Evolutionary conservation across 1,284 basidiomycete species (phyloP).

Genomic region (Ganoderma meredithae): DNA sequence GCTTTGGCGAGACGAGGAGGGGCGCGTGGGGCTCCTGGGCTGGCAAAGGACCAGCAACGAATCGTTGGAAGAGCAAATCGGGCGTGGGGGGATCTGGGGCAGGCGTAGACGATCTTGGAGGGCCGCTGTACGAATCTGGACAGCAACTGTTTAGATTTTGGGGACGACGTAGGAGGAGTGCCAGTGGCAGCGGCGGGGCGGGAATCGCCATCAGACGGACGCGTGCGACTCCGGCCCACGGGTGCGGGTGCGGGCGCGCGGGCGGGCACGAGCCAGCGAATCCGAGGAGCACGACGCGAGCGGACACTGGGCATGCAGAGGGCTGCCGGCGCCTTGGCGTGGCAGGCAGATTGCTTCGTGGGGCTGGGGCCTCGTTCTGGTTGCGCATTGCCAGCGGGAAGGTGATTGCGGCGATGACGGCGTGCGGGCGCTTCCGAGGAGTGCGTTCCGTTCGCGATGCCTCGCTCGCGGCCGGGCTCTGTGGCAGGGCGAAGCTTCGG

Average conservation of each 20-base stretch:
- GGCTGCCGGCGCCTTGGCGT: background rate
- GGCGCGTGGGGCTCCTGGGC: background rate
- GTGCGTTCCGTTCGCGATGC: conserved; percentile 11
- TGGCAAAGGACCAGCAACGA: background rate
- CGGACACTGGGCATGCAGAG: background rate
- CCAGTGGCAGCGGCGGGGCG: conserved; percentile 6
- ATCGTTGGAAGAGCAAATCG: background rate
- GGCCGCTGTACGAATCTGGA: background rate
- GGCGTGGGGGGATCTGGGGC: background rate
- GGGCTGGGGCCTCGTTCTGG: conserved; percentile 1
- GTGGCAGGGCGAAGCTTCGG: conserved; percentile 3
- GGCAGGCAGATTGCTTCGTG: conserved; percentile 3
- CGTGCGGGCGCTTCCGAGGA: background rate
- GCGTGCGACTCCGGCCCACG: background rate
- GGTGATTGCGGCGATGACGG: conserved; percentile 6
- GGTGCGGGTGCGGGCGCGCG: background rate
- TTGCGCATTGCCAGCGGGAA: conserved; percentile 1
- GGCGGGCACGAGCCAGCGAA: background rate
- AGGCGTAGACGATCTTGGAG: background rate
- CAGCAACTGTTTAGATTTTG: background rate
- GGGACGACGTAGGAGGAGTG: conserved; percentile 1
- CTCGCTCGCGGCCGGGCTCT: conserved; percentile 2
- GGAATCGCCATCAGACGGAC: conserved; percentile 8
- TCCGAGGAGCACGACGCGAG: conserved; percentile 9
- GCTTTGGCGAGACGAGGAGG: background rate